Base-by-base conservation (phyloP, 139 green algal genomes). In the Chlamydomonas sp. region DNA sequence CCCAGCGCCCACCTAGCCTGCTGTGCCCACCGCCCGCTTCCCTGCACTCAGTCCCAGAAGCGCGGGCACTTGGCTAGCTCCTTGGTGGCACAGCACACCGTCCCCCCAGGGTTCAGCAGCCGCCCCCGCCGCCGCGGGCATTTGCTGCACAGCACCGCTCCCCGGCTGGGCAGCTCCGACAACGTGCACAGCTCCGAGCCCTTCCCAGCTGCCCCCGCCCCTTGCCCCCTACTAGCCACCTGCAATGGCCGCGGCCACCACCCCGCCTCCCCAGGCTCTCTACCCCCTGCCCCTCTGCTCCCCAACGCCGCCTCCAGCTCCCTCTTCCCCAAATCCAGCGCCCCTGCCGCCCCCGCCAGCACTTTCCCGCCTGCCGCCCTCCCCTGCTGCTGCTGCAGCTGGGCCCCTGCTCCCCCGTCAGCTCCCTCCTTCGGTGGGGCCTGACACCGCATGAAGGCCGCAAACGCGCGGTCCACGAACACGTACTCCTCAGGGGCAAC, bases 91-190 rank as follows among this genome's bases (percentile, higher is more conserved):
- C 84, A 88, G 64, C 84, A 88, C 10, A 88, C 83, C 14, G 84
- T 83, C 1, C 84, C 84, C 2, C 84, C 84, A 2, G 84, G 84
- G 76, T 88, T 88, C 4, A 88, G 64, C 75, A 88, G 63, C 84
- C 75, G 63, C 7, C 84, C 84, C 0, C 64, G 31, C 64, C 84
- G 84, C 64, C 75, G 62, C 64, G 69, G 8, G 64, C 84, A 88
- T 3, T 20, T n/a, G 84, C 8, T 83, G 63, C 84, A 88, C 31
- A 4, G 69, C 2, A 17, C 4, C n/a, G 12, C 81, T 6, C 18
- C 18, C 4, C 20, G 20, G 3, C 9, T 63, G 59, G 71, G 81
- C 69, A 81, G 62, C 63, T 67, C 62, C 10, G 62, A 66, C 73
- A 81, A 73, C 7, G 83, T 64, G 31, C 83, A 87, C 61, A 87